Base-by-base conservation (phyloP, 257 asterid genomes). In the Plantago major region DNA sequence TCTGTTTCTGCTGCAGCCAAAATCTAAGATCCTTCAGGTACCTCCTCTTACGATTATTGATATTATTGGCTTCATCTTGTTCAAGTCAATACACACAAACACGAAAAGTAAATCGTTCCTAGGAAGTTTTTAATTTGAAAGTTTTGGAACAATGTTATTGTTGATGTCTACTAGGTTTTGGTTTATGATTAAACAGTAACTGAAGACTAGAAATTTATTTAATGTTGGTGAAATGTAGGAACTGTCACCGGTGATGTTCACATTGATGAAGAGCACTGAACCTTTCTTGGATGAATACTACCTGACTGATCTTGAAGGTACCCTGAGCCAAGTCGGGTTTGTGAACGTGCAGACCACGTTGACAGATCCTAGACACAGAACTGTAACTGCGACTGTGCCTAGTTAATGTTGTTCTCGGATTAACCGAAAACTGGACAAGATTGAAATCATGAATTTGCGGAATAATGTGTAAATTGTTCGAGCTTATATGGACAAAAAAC, bases 21-120 rank as follows among this genome's bases (percentile, higher is more conserved):
- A 91, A 73, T 88, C 98, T 3, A 91, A 91, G 89, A 86, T 79
- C 73, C 96, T 91, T 78, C 98, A 91, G 96, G 98, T 82, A 75
- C 64, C 9, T 60, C 19, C 19, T 12, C 13, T 14, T 18, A 3
- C 42, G 11, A 22, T 22, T 4, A 1, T 51, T n/a, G n/a, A 10
- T 10, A 19, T 11, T 19, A n/a, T 28, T 53, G 40, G 40, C 40
- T 33, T 33, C 6, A 7, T 33, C 3, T 33, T 4, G 40, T 33
- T 33, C 40, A 1, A 33, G 40, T 33, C 40, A 33, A 33, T 5
- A 33, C 8, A 33, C 8, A 33, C 6, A 33, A 33, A 33, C 8
- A 33, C 6, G 8, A 33, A 33, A 33, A 4, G 6, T 33, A 33
- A 30, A 4, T 33, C 40, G 1, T 33, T 33, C 40, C 3, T 33